Base-by-base conservation (phyloP, 306 rosid species). In the Prunus armeniaca region DNA sequence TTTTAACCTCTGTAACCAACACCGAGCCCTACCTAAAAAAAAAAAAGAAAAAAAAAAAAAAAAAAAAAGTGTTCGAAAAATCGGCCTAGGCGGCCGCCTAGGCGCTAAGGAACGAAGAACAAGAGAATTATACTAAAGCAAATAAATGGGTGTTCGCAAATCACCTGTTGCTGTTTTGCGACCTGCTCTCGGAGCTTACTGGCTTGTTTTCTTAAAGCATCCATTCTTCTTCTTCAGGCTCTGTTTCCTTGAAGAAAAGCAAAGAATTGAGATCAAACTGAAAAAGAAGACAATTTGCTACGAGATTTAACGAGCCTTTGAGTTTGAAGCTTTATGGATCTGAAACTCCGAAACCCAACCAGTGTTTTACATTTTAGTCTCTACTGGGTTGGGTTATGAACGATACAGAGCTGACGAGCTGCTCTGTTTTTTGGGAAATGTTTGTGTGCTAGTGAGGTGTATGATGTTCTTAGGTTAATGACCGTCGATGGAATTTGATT, bases 141-240 rank as follows among this genome's bases (percentile, higher is more conserved):
- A 66, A 69, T 12, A 14, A 51, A 69, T 47, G 69, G 41, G 75
- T 9, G 13, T 28, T 56, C 47, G 9, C 11, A 34, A 64, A 70
- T 32, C 27, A 88, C 89, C 93, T 90, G 98, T 1, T 94, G 98
- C 71, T 94, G 98, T 83, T 92, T 94, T 66, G 92, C 91, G 47
- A 94, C 97, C 87, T 94, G 98, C n/a, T 90, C 95, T 72, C 92
- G 85, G 63, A 94, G 73, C 91, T 92, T 94, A 79, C 79, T 84
- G 61, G 98, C 98, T 80, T 94, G 98, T 88, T 86, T 94, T 79
- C 93, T 83, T 55, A 94, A 57, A 80, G 92, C 93, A 60, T 94
- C 98, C 98, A 94, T 93, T 79, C 6, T 46, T 56, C 57, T n/a
- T 38, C 80, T 45, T 69, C 66, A 51, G 52, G 69, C 38, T 55